These are phyloP conservation scores for Salix udensis DNA, from an alignment of 345 rosid species.

Conservation along the genomic window DNA sequence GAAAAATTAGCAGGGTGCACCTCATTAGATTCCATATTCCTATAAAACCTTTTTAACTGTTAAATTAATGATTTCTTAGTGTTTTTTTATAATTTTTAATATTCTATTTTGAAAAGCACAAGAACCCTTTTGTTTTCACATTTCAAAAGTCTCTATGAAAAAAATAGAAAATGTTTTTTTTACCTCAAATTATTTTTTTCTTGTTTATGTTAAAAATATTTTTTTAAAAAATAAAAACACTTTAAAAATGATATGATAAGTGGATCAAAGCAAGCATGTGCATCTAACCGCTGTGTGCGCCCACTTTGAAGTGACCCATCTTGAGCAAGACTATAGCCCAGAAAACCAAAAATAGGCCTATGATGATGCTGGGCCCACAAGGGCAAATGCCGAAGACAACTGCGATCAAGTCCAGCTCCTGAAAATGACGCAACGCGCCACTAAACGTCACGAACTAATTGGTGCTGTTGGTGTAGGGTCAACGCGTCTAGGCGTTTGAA, in stretches of 20 bases:
- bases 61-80: no score
- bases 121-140: no score
- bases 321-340: background rate
- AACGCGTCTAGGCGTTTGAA: constrained; percentile 18
- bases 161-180: no score
- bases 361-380: constrained; percentile 10
- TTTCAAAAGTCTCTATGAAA: no score
- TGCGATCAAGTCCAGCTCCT: constrained; percentile 21
- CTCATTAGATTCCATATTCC: background rate
- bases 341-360: background rate
- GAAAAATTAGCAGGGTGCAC: background rate
- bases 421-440: constrained; percentile 25
- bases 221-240: background rate
- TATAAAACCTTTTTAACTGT: background rate
- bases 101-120: no score
- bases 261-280: background rate
- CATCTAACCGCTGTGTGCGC: constrained; percentile 6
- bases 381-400: constrained; percentile 11
- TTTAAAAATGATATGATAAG: no score
- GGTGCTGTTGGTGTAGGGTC: constrained; percentile 13
- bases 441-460: background rate
- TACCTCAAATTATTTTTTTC: no score
- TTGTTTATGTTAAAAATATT: background rate
- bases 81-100: no score
- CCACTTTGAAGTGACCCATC: background rate